Conservation (phyloP, 768 basidiomycete species). For the Crassisporium funariophilum region DNA sequence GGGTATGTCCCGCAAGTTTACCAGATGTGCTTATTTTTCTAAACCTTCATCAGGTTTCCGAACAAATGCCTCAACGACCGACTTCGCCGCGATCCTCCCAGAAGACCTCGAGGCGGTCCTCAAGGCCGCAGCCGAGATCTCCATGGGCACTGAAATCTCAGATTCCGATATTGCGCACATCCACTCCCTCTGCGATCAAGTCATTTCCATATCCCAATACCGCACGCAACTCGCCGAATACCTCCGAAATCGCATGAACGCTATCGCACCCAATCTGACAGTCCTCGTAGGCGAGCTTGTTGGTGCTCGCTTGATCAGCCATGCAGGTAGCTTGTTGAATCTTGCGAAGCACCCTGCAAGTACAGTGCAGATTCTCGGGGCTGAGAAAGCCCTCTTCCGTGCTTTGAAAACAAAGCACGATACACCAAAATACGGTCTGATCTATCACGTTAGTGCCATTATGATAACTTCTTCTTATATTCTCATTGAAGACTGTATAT, state of each 20-base stretch:
- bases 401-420: conserved; percentile 99
- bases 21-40: neutral
- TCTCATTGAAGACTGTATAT: conserved; percentile 9
- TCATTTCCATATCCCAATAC: conserved; percentile 95
- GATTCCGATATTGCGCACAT: conserved; percentile 97
- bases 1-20: conserved; percentile 52
- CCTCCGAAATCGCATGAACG: conserved; percentile 96
- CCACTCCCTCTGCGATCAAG: conserved; percentile 95
- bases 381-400: conserved; percentile 97
- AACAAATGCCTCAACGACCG: conserved; percentile 85
- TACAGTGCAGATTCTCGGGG: conserved; percentile 97
- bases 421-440: conserved; percentile 99
- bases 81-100: conserved; percentile 88
- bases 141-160: conserved; percentile 99
- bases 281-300: conserved; percentile 91
- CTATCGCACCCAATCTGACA: conserved; percentile 96
- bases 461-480: neutral
- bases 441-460: conserved; percentile 80
- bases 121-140: conserved; percentile 95
- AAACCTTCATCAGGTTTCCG: conserved; percentile 69
- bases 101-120: conserved; percentile 96
- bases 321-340: conserved; percentile 93
- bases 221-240: conserved; percentile 95
- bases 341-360: conserved; percentile 97
- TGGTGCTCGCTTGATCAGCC: conserved; percentile 90